A percentile compares a stretch with the other conserved stretches of the same genome.
These are phyloP conservation scores for Colletotrichum viniferum DNA, from an alignment of 2,329 filamentous ascomycete genomes.

Conservation along the genomic window DNA sequence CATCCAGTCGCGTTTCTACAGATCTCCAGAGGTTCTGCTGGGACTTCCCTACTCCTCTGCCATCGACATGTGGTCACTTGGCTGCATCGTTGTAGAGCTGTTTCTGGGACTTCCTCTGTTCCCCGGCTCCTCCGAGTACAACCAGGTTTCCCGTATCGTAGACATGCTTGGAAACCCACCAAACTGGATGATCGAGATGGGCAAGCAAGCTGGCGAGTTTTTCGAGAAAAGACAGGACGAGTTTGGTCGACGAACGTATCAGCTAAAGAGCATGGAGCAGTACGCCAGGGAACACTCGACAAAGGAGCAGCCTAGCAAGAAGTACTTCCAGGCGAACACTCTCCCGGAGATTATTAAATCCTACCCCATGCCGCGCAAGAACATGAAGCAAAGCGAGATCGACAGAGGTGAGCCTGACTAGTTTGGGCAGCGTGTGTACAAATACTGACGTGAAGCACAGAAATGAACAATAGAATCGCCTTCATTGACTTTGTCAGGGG, in stretches of 20 bases:
- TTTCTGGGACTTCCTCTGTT: constrained; percentile 95
- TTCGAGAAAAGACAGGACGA: constrained; percentile 94
- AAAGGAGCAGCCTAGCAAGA: constrained; percentile 99
- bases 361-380: constrained; percentile 98
- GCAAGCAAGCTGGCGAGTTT: constrained; percentile 96
- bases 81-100: constrained; percentile 96
- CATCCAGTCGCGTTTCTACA: constrained; percentile 97
- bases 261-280: constrained; percentile 96
- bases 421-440: background rate
- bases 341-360: constrained; percentile 96
- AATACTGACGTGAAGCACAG: constrained; percentile 51
- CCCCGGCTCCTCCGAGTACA: constrained; percentile 97
- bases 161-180: constrained; percentile 97
- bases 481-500: constrained; percentile 99
- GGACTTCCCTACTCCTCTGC: constrained; percentile 96
- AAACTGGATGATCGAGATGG: constrained; percentile 99
- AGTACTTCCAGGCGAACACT: constrained; percentile 95
- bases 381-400: constrained; percentile 97
- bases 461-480: constrained; percentile 97
- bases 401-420: constrained; percentile 74
- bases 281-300: constrained; percentile 94
- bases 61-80: constrained; percentile 99
- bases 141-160: constrained; percentile 94
- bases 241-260: constrained; percentile 87
- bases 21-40: constrained; percentile 94